These are phyloP conservation scores for Xylariomycetidae sp. DNA, from an alignment of 2,329 filamentous ascomycete genomes.

Conservation along the genomic window DNA sequence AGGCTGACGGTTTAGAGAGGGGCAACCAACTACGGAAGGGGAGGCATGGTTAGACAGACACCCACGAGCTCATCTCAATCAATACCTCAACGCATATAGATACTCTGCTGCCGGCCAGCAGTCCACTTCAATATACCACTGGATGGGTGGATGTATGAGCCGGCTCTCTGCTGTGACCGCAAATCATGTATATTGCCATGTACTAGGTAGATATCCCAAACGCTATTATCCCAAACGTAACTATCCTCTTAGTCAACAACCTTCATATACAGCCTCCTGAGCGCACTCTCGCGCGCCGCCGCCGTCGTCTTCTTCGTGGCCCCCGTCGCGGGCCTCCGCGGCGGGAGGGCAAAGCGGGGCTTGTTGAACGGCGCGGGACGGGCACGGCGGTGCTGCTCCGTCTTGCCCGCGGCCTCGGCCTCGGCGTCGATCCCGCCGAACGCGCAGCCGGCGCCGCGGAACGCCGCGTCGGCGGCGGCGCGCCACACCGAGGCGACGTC, in stretches of 20 bases:
- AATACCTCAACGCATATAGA: too few species aligned
- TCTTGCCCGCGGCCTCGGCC: conserved; percentile 3
- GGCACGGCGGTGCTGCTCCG: conserved; percentile 7
- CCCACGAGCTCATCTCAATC: too few species aligned
- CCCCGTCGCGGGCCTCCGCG: conserved; percentile 6
- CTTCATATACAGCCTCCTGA: conserved; percentile 24
- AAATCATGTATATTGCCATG: too few species aligned
- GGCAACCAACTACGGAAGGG: too few species aligned
- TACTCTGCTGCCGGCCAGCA: too few species aligned
- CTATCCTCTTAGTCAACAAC: conserved; percentile 24
- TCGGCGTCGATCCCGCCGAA: conserved; percentile 26
- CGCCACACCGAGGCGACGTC: conserved; percentile 43
- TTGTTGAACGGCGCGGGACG: conserved; percentile 14
- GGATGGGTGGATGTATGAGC: too few species aligned
- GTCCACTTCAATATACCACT: too few species aligned
- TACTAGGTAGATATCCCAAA: too few species aligned
- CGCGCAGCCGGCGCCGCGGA: conserved; percentile 35
- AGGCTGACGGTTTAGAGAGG: too few species aligned
- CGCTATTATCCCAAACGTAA: too few species aligned
- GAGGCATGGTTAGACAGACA: too few species aligned
- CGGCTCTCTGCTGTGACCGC: too few species aligned
- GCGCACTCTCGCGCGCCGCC: conserved; percentile 12
- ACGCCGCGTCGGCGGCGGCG: conserved; percentile 33
- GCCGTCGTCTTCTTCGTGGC: conserved; percentile 6
- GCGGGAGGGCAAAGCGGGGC: conserved; percentile 14